These are phyloP conservation scores for Euphrasia arctica DNA, from an alignment of 305 asterid species.

Conservation along the genomic window DNA sequence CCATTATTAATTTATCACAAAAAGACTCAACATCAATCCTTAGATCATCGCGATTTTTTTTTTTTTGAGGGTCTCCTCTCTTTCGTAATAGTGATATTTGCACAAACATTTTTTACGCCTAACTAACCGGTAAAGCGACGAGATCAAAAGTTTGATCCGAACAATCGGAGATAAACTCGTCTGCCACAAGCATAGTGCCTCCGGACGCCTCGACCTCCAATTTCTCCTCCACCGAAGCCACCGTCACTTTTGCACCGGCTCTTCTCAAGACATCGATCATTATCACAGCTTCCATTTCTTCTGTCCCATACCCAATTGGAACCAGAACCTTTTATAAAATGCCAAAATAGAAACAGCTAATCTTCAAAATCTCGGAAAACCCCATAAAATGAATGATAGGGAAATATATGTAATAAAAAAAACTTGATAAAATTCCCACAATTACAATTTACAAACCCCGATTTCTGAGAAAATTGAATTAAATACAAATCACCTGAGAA, in stretches of 20 bases:
- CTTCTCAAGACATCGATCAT: conserved; percentile 69
- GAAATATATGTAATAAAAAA: neutral
- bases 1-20: no score
- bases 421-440: neutral
- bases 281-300: conserved; percentile 93
- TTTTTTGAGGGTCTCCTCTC: no score
- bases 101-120: neutral
- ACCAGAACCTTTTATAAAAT: conserved; percentile 55
- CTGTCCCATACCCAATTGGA: conserved; percentile 88
- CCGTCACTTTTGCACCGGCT: conserved; percentile 78
- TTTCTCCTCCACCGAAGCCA: conserved; percentile 86
- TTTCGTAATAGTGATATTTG: no score
- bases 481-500: neutral
- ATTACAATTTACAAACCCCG: neutral
- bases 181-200: conserved; percentile 83
- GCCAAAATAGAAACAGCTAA: neutral
- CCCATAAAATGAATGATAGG: neutral
- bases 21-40: no score
- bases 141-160: conserved; percentile 61
- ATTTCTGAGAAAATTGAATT: neutral
- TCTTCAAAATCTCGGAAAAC: neutral
- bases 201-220: conserved; percentile 78
- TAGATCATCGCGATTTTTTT: no score
- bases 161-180: conserved; percentile 59
- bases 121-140: conserved; percentile 67